Base-by-base conservation (phyloP, 2,329 filamentous ascomycete species). In the Ascochyta pisi region DNA sequence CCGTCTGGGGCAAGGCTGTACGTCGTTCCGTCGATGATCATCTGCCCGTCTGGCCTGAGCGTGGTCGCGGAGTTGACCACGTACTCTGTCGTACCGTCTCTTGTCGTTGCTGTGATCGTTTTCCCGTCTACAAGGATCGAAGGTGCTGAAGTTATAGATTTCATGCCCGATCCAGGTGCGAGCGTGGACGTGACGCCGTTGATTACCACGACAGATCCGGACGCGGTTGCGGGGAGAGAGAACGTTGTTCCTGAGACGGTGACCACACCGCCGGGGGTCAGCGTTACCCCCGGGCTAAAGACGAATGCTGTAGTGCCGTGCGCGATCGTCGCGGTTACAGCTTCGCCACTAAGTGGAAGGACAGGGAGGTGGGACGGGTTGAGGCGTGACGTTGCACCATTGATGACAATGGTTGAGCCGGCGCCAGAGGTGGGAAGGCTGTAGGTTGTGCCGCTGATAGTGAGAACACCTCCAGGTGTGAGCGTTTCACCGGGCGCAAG, bases 161-260 rank as follows among this genome's bases (percentile, higher is more conserved):
- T 45, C 27, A 60, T 46, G 6, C 50, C 57, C 37, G 46, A 38
- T 5, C 37, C 37, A 1, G 47, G 27, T 7, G 24, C 15, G 6
- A 73, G 34, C 7, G 68, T 73, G 6, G 65, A 68, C 15, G 64
- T 67, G 1, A 62, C 58, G 27, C 69, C 70, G 37, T 70, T 69
- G 47, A 73, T 57, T 13, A 73, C 61, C 4, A 74, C 34, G 1
- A 70, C 61, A 22, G 58, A 56, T 1, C 67, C 70, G 4, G 67
- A 67, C 19, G 56, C 69, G 3, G 61, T 58, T 8, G 54, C 49
- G 4, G 67, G 67, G 50, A 73, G 61, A 10, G 61, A 68, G 35
- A 64, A 62, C 1, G 69, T 71, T 4, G 69, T 74, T 13, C 70
- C 71, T 3, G 65, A 68, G 16, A 74, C 29, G 3, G 63, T 69